Percentiles rank a stretch among this genome's conserved stretches.
Conservation (phyloP, 805 yeast species). For the Kodamaea kakaduensis region DNA sequence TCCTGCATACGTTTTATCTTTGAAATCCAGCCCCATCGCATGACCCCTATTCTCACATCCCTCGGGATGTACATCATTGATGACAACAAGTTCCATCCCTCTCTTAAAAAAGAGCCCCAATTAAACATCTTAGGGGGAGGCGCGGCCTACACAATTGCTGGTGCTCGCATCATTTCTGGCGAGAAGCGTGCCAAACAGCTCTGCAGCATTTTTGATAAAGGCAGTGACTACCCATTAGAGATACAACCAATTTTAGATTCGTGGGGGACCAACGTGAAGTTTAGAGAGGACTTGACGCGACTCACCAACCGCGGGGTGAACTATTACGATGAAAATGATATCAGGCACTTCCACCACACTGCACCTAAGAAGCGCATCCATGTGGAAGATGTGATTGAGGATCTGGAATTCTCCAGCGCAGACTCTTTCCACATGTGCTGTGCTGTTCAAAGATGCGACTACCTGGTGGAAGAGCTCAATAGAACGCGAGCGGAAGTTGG, state of each 20-base stretch:
- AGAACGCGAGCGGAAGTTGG: slow-evolving; percentile 10
- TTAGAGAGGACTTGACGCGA: slow-evolving; percentile 49
- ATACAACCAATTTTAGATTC: slow-evolving; percentile 42
- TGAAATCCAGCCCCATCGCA: too few species aligned
- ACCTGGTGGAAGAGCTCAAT: slow-evolving; percentile 38
- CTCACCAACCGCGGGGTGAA: slow-evolving; percentile 82
- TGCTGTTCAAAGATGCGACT: slow-evolving; percentile 57
- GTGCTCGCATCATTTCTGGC: slow-evolving; percentile 58
- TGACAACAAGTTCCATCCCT: slow-evolving; percentile 60
- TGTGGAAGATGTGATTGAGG: slow-evolving; percentile 47
- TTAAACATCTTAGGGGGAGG: slow-evolving; percentile 81
- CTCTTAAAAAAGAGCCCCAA: slow-evolving; percentile 29
- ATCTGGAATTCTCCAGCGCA: slow-evolving; percentile 33
- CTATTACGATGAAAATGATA: slow-evolving; percentile 58
- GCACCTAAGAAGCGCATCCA: slow-evolving; percentile 60
- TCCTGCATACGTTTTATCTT: too few species aligned
- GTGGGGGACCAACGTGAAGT: slow-evolving; percentile 62
- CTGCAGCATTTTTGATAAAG: slow-evolving; percentile 60
- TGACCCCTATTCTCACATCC: slow-evolving; percentile 42
- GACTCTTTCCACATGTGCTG: slow-evolving; percentile 68
- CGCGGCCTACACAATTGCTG: slow-evolving; percentile 75
- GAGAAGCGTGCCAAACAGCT: slow-evolving; percentile 38
- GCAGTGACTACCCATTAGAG: slow-evolving; percentile 64
- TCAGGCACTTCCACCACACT: slow-evolving; percentile 51
- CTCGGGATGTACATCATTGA: slow-evolving; percentile 91